These are phyloP conservation scores for Amanita pseudoporphyria DNA, from an alignment of 768 basidiomycete species.

Conservation along the genomic window DNA sequence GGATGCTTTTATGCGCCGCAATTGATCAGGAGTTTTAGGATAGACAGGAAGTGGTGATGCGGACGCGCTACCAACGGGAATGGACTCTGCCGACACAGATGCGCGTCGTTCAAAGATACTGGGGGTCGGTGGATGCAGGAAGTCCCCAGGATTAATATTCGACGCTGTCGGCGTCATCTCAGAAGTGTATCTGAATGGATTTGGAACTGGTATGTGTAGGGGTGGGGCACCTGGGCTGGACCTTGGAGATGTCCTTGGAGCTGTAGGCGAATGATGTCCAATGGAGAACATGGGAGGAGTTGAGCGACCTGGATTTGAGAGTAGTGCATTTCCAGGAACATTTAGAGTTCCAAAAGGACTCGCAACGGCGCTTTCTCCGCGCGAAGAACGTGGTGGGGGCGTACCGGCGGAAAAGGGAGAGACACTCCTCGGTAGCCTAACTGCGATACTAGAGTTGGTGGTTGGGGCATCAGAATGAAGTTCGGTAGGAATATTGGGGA, in stretches of 20 bases:
- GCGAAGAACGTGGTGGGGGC: constrained; percentile 42
- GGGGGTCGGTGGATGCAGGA: constrained; percentile 62
- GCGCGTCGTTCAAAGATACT: constrained; percentile 85
- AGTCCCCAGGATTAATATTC: constrained; percentile 47
- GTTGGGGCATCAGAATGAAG: constrained; percentile 48
- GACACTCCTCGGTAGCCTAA: constrained; percentile 9
- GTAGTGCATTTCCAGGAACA: constrained; percentile 71
- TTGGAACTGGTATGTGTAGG: constrained; percentile 29
- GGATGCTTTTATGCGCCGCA: constrained; percentile 78
- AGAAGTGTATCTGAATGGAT: constrained; percentile 46
- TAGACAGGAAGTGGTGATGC: constrained; percentile 67
- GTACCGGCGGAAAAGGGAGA: constrained; percentile 49
- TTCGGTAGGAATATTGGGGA: constrained; percentile 46
- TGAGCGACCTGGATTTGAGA: constrained; percentile 34
- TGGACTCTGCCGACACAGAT: constrained; percentile 94
- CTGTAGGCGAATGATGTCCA: constrained; percentile 38
- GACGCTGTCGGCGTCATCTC: constrained; percentile 26
- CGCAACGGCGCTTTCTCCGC: constrained; percentile 42
- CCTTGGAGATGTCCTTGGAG: constrained; percentile 28
- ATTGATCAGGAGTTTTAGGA: constrained; percentile 75
- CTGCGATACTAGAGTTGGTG: constrained; percentile 11
- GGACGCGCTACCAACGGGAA: constrained; percentile 63
- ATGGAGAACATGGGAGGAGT: constrained; percentile 50
- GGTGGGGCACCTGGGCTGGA: constrained; percentile 34
- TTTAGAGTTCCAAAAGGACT: constrained; percentile 76